Base-by-base conservation (phyloP, 345 rosid species). In the Linum lewisii region DNA sequence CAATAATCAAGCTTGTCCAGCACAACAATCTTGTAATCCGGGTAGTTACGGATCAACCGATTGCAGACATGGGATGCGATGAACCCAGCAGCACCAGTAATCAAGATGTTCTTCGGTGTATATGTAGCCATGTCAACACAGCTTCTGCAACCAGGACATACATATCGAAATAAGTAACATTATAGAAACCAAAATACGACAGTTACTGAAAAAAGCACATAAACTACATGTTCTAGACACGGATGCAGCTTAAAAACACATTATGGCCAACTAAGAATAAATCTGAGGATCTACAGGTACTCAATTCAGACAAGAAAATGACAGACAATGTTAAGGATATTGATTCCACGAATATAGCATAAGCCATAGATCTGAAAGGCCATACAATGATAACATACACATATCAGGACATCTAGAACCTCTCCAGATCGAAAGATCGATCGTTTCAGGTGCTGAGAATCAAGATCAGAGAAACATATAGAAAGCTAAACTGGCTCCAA, bases 1-100 rank as follows among this genome's bases (percentile, higher is more conserved):
- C 97, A 90, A 71, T 90, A 90, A 66, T 90, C 95, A 26, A 86
- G 95, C 66, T 90, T 90, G 79, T 90, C 95, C 9, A 90, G 83
- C 13, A 90, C 95, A 36, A 84, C 97, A 6, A 90, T 83, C 55
- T 90, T 90, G 84, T 90, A 90, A 37, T 80, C 81, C 1, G 95
- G 92, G 54, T 90, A 81, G 81, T 65, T 86, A 1, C 87, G 75
- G 21, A 83, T 66, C 61, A 89, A 89, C 38, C 92, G 71, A 68
- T 78, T 87, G 50, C 88, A 86, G 18, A 87, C 95, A 78, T 84
- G 95, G 37, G 88, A 87, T 21, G 95, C 95, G 6, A 87, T 84
- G 78, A 87, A 87, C 60, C 95, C 91, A 63, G 95, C 91, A 21
- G 95, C 95, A 45, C 95, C 95, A 14, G 95, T 87, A 22, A 87